Evolutionary conservation across 176 grass and related monocot genomes (phyloP).

Genomic region (Pontederia crassipes): DNA sequence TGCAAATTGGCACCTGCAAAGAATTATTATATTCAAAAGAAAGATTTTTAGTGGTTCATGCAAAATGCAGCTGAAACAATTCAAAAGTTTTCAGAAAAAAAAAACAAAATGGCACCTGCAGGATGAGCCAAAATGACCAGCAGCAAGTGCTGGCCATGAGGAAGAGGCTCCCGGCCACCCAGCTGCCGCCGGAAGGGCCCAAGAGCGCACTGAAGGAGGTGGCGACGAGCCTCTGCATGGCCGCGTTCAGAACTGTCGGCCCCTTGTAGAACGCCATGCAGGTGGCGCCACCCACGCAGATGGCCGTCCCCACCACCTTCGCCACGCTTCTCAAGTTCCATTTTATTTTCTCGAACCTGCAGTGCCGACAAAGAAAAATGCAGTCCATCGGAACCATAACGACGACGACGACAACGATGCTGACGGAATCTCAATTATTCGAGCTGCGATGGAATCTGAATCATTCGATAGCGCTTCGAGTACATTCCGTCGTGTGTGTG

Average conservation of each 20-base stretch:
- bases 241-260: constrained; percentile 22
- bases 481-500: no score
- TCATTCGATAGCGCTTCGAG: no score
- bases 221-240: no score
- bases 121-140: constrained; percentile 55
- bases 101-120: constrained; percentile 25
- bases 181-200: constrained; percentile 4
- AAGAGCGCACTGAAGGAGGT: background rate
- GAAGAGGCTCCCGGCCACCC: constrained; percentile 38
- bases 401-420: no score
- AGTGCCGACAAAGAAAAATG: no score
- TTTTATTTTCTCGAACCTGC: constrained; percentile 45
- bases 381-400: no score
- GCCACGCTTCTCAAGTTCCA: constrained; percentile 29
- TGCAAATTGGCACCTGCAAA: constrained; percentile 41
- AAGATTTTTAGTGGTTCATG: no score
- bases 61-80: no score
- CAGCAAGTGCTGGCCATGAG: constrained; percentile 33
- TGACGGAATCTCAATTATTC: no score
- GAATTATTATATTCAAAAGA: no score
- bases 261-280: constrained; percentile 66
- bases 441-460: no score
- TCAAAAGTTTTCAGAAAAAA: no score
- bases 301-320: constrained; percentile 40
- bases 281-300: constrained; percentile 48